Evolutionary conservation across 768 basidiomycete species (phyloP).

Genomic region (Pisolithus microcarpus): DNA sequence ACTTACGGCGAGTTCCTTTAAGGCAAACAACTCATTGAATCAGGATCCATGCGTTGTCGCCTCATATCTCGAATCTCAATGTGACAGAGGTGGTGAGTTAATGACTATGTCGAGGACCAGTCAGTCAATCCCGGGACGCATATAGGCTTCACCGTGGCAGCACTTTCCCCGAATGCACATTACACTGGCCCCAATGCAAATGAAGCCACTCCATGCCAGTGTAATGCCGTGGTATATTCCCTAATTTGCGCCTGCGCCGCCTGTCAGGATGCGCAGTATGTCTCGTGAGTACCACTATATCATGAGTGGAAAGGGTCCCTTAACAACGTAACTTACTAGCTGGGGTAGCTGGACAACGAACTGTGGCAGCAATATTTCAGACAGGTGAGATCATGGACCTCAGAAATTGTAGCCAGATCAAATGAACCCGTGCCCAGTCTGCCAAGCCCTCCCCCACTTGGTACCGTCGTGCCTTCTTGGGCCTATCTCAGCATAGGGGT

Average conservation of each 20-base stretch:
- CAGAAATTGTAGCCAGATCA: background rate
- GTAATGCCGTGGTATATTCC: constrained; percentile 28
- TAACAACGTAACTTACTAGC: background rate
- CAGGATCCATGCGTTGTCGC: constrained; percentile 41
- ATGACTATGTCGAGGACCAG: background rate
- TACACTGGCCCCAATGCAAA: constrained; percentile 36
- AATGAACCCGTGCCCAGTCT: constrained; percentile 5
- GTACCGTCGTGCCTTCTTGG: constrained; percentile 22
- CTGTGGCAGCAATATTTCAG: background rate
- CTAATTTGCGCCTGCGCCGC: constrained; percentile 28
- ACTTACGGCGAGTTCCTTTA: background rate
- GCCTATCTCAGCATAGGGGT: constrained; percentile 15
- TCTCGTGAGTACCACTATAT: constrained; percentile 8
- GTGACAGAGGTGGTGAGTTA: background rate
- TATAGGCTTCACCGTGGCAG: constrained; percentile 3
- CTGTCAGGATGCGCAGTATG: constrained; percentile 18
- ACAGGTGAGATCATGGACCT: background rate
- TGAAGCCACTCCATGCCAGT: constrained; percentile 27
- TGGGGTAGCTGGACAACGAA: constrained; percentile 3
- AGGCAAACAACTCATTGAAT: constrained; percentile 3
- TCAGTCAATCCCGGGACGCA: background rate
- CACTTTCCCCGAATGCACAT: constrained; percentile 16
- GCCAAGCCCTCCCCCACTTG: constrained; percentile 16
- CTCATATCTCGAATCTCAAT: constrained; percentile 25
- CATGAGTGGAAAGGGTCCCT: background rate